A percentile compares a stretch with the other conserved stretches of the same genome.
phyloP scores from a whole-genome alignment of 768 basidiomycete genomes.

The Leccinellum albellum region DNA sequence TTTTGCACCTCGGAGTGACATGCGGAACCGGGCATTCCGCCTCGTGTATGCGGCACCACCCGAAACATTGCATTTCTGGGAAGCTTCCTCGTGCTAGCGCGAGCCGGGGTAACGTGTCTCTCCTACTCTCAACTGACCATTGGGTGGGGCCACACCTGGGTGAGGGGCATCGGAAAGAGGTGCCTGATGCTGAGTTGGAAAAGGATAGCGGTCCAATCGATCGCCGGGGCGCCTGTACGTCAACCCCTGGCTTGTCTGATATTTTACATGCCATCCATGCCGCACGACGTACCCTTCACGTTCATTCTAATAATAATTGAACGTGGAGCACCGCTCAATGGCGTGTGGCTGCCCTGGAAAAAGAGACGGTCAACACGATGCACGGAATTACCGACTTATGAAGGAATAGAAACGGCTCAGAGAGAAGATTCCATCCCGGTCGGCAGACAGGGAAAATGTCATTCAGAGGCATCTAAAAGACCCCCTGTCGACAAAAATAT shows the following conservation, averaged over 20 bases:
- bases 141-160: slow-evolving; percentile 1
- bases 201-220: neutral
- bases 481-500: slow-evolving; percentile 22
- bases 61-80: slow-evolving; percentile 4
- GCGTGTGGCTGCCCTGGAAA: neutral
- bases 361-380: slow-evolving; percentile 11
- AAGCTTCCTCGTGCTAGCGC: slow-evolving; percentile 11
- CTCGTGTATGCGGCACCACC: slow-evolving; percentile 27
- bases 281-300: neutral
- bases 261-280: neutral
- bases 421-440: slow-evolving; percentile 32
- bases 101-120: slow-evolving; percentile 10
- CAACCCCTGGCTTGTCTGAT: neutral
- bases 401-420: slow-evolving; percentile 18
- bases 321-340: neutral
- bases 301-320: neutral
- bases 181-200: neutral
- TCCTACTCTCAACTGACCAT: neutral
- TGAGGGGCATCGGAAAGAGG: neutral
- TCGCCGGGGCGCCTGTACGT: neutral
- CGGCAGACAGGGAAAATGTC: slow-evolving; percentile 18
- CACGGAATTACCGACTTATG: neutral
- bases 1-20: slow-evolving; percentile 16
- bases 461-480: slow-evolving; percentile 26
- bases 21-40: slow-evolving; percentile 24